Percentiles rank a stretch among this genome's conserved stretches.
Evolutionary conservation across 768 basidiomycete genomes (phyloP).

Genomic region (Steccherinum ochraceum): DNA sequence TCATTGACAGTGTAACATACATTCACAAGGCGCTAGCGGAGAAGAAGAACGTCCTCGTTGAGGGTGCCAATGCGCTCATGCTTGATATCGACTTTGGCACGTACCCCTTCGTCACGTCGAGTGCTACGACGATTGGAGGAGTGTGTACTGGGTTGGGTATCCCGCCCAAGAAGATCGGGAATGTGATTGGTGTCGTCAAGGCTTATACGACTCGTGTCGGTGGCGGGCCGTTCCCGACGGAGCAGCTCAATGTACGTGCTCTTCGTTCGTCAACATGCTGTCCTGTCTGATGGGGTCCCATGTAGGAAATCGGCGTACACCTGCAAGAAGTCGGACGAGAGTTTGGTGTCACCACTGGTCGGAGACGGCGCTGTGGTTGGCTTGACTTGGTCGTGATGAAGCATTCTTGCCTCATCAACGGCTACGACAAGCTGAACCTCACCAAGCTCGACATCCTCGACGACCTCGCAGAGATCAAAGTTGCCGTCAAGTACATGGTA

Average conservation of each 20-base stretch:
- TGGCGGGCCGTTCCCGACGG: conserved; percentile 97
- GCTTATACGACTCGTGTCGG: conserved; percentile 98
- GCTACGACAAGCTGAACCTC: conserved; percentile 88
- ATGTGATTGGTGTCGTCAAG: conserved; percentile 89
- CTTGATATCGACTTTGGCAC: conserved; percentile 97
- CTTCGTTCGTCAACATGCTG: not conserved
- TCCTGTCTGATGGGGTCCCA: conserved; percentile 2
- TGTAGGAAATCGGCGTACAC: conserved; percentile 72
- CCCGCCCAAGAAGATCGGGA: conserved; percentile 84
- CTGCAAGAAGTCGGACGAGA: conserved; percentile 93
- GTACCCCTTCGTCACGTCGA: conserved; percentile 96
- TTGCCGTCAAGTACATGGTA: conserved; percentile 73
- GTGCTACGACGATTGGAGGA: conserved; percentile 88
- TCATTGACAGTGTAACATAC: conserved; percentile 83
- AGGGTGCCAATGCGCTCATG: conserved; percentile 98
- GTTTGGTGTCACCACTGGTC: conserved; percentile 89
- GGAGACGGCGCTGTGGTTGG: conserved; percentile 93
- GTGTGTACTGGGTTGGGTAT: conserved; percentile 98
- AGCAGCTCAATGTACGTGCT: conserved; percentile 75
- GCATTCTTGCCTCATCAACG: conserved; percentile 91
- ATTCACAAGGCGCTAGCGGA: conserved; percentile 72
- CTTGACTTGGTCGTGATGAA: conserved; percentile 93
- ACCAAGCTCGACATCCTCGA: conserved; percentile 97
- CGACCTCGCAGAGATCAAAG: conserved; percentile 76
- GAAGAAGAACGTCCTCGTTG: conserved; percentile 82